phyloP scores from a whole-genome alignment of 257 asterid genomes.

The Solanum virginianum region DNA sequence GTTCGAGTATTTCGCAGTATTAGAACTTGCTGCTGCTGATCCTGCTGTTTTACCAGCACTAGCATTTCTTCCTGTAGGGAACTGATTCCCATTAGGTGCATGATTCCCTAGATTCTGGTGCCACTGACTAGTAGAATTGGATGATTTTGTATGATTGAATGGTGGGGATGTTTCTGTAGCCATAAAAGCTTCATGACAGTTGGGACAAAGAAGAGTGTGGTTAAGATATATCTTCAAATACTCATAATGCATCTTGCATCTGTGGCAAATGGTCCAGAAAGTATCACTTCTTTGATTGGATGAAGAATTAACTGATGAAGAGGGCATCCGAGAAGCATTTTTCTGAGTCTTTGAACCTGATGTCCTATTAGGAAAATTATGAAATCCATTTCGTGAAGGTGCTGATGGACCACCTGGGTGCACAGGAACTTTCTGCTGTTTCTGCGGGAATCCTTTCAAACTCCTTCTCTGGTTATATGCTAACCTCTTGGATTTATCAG shows the following conservation, averaged over 20 bases:
- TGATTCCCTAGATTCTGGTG: constrained; percentile 13
- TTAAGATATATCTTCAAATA: constrained; percentile 50
- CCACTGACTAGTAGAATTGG: constrained; percentile 17
- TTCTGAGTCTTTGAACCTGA: constrained; percentile 26
- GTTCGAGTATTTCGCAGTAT: constrained; percentile 2
- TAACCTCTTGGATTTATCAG: constrained; percentile 49
- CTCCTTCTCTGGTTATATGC: constrained; percentile 52
- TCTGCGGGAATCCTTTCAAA: constrained; percentile 29
- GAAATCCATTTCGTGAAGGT: constrained; percentile 41
- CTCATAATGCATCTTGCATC: constrained; percentile 71
- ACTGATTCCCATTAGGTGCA: constrained; percentile 13
- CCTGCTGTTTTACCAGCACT: constrained; percentile 25
- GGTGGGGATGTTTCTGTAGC: constrained; percentile 63
- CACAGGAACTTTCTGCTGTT: constrained; percentile 30
- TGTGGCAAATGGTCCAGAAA: constrained; percentile 69
- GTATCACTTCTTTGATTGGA: constrained; percentile 38
- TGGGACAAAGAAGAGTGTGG: constrained; percentile 58
- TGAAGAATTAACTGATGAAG: constrained; percentile 22
- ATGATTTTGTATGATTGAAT: constrained; percentile 10
- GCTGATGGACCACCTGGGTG: constrained; percentile 36
- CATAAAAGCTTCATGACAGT: constrained; percentile 42
- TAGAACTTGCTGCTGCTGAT: constrained; percentile 15
- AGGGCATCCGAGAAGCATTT: constrained; percentile 4
- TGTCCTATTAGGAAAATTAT: constrained; percentile 17
- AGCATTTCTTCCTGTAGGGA: constrained; percentile 16